Evolutionary conservation across 768 basidiomycete genomes (phyloP), one percentile per base, ranked within the genome.

Genomic region (Lentinula sp.): DNA sequence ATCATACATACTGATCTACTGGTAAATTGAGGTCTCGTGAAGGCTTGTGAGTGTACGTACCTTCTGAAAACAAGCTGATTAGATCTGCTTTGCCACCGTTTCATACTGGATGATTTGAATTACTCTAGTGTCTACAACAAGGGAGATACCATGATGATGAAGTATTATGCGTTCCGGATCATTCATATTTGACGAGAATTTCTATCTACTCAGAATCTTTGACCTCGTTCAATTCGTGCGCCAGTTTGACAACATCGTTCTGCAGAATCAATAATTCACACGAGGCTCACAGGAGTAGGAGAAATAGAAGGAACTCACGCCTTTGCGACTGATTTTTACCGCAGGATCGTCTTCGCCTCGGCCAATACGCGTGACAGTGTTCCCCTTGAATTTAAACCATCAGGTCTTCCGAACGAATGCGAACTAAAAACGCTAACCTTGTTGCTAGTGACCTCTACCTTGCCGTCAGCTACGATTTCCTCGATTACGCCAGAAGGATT

Each of bases 191-290:
- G n/a, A n/a, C n/a, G n/a, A n/a, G n/a, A n/a, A 12, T 10, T 28
- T 28, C 18, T 13, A 12, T n/a, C 20, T 32, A 51, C 4, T 53
- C 51, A 18, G 51, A 33, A 15, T 57, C 56, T 16, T 57, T 57
- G n/a, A 57, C 43, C 41, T 57, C 56, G 20, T 57, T 57, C 20
- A 57, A 16, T 20, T 57, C 56, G 10, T 57, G 56, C 10, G 53
- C 37, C n/a, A 54, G 15, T 54, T 54, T 54, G 4, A 54, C 53
- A 15, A 54, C 53, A 12, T 54, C 53, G 53, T 54, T 54, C 53
- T 54, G 20, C 7, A 33, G 20, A 46, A 6, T 6, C 6, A 8
- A 8, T 20, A 46, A 46, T 16, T 8, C 16, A 50, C 2, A 13
- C 10, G n/a, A 23, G 1, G 23, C 28, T 28, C 28, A 28, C 28